A percentile compares a stretch with the other conserved stretches of the same genome.
Conservation (phyloP, 345 rosid genomes). For the Erucastrum elatum region DNA sequence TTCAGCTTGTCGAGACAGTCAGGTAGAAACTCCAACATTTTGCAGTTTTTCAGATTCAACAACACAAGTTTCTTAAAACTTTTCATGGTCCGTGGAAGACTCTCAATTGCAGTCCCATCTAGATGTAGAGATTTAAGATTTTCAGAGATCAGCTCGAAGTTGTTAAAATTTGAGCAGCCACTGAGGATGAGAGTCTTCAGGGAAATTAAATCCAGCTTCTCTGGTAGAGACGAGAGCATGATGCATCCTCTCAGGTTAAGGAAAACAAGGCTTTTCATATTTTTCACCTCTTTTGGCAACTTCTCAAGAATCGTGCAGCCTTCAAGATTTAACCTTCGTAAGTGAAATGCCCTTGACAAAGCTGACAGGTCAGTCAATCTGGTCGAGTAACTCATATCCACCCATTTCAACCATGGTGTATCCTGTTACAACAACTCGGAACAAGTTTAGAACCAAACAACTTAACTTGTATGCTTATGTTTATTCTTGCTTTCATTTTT, state of each 20-base stretch:
- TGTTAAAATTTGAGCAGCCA: conserved; percentile 19
- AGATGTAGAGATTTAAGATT: too few species aligned
- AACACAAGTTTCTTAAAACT: not conserved
- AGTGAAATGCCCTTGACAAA: conserved; percentile 2
- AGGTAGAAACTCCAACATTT: not conserved
- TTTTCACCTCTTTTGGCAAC: conserved; percentile 1
- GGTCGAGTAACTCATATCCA: conserved; percentile 20
- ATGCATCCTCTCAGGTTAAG: conserved; percentile 27
- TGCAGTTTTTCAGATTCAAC: conserved; percentile 18
- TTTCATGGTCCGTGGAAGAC: too few species aligned
- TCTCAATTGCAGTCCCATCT: too few species aligned
- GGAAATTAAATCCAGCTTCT: not conserved
- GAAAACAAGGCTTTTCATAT: conserved; percentile 13
- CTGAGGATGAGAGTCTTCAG: conserved; percentile 23
- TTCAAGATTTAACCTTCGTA: conserved; percentile 19
- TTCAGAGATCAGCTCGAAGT: too few species aligned
- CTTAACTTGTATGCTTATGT: too few species aligned
- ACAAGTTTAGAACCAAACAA: not conserved
- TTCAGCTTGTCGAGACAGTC: not conserved
- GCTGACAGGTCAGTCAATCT: conserved; percentile 16
- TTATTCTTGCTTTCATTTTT: too few species aligned
- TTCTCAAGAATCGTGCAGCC: conserved; percentile 22
- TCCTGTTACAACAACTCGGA: conserved; percentile 7
- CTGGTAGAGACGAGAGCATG: conserved; percentile 5
- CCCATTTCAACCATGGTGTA: conserved; percentile 12